Conservation (phyloP, 2,329 filamentous ascomycete species). For the Cercospora sp. region DNA sequence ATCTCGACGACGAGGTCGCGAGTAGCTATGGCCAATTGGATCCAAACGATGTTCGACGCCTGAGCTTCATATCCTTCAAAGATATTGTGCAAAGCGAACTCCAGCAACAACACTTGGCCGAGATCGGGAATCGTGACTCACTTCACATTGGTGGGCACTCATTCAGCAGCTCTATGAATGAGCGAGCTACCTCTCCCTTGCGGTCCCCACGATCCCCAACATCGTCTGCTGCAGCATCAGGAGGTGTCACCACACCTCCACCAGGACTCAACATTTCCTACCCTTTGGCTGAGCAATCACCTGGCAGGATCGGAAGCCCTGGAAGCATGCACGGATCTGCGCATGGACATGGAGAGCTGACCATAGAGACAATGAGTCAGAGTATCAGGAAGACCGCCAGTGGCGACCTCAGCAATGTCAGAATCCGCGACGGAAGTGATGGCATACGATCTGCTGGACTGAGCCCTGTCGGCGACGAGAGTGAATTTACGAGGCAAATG, state of each 20-base stretch:
- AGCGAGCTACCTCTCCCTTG: slow-evolving; percentile 77
- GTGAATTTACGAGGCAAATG: slow-evolving; percentile 16
- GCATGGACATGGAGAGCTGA: slow-evolving; percentile 63
- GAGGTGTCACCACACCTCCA: slow-evolving; percentile 31
- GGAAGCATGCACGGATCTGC: slow-evolving; percentile 37
- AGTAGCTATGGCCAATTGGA: slow-evolving; percentile 79
- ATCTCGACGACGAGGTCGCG: slow-evolving; percentile 57
- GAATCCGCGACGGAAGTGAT: slow-evolving; percentile 9
- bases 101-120: slow-evolving; percentile 37
- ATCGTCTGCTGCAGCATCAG: slow-evolving; percentile 25
- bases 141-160: slow-evolving; percentile 51
- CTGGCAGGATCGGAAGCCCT: slow-evolving; percentile 21
- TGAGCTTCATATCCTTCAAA: slow-evolving; percentile 96
- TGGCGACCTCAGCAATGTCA: slow-evolving; percentile 62
- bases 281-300: slow-evolving; percentile 24
- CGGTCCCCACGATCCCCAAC: slow-evolving; percentile 61
- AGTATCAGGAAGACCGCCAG: slow-evolving; percentile 82
- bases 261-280: slow-evolving; percentile 52
- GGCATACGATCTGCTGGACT: slow-evolving; percentile 37
- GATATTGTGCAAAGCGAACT: slow-evolving; percentile 90
- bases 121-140: slow-evolving; percentile 66
- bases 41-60: slow-evolving; percentile 71
- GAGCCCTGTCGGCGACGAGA: slow-evolving; percentile 32
- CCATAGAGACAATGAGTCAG: slow-evolving; percentile 92
- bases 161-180: slow-evolving; percentile 39